phyloP scores from a whole-genome alignment of 169 alveolate species.

The Plasmodium inui region DNA sequence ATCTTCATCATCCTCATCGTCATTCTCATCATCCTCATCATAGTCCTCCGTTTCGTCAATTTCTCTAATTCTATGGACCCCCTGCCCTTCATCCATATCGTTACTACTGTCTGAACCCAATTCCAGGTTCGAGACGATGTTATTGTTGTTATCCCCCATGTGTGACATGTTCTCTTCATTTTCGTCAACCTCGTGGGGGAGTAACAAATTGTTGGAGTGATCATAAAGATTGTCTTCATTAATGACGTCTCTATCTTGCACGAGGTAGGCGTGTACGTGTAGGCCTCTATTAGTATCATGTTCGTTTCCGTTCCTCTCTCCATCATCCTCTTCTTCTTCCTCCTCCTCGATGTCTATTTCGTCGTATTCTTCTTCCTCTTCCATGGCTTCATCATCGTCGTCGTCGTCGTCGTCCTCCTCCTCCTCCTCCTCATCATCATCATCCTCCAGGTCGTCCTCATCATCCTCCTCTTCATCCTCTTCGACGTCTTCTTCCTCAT shows the following conservation, averaged over 20 bases:
- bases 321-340: constrained; percentile 76
- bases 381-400: constrained; percentile 64
- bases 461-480: constrained; percentile 52
- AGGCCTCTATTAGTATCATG: constrained; percentile 75
- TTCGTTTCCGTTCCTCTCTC: constrained; percentile 68
- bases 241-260: constrained; percentile 76
- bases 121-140: constrained; percentile 47
- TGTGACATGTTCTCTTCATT: constrained; percentile 71
- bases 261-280: constrained; percentile 80
- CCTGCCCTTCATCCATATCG: constrained; percentile 39
- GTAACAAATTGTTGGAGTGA: constrained; percentile 70
- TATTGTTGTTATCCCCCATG: constrained; percentile 25
- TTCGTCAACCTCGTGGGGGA: constrained; percentile 87
- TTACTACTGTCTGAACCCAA: constrained; percentile 60
- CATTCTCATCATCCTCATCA: constrained; percentile 41
- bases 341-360: constrained; percentile 59
- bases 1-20: constrained; percentile 60
- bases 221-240: constrained; percentile 80
- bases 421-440: constrained; percentile 68
- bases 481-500: constrained; percentile 1
- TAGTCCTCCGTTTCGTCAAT: constrained; percentile 60
- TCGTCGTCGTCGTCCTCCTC: constrained; percentile 79
- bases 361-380: constrained; percentile 37
- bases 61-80: constrained; percentile 50
- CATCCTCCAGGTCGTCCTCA: constrained; percentile 77